These are phyloP conservation scores for Strombidium stylifer DNA, from an alignment of 73 alveolate genomes.

Conservation along the genomic window DNA sequence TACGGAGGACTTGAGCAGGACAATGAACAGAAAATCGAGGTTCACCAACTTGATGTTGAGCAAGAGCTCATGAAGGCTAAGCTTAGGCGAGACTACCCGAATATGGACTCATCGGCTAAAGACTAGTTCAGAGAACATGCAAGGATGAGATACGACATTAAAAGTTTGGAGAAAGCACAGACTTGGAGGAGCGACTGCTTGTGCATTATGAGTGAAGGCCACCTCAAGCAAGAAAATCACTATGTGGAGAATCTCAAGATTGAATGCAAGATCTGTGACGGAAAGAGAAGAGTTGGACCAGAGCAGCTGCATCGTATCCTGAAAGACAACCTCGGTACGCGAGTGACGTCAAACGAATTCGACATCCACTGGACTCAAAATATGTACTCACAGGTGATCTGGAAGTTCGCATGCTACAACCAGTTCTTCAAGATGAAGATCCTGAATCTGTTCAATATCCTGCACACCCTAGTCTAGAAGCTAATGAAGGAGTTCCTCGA, in stretches of 20 bases:
- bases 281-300: background rate
- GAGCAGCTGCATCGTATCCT: background rate
- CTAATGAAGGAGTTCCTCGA: slow-evolving; percentile 2
- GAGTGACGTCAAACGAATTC: background rate
- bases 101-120: too few species aligned
- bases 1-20: too few species aligned
- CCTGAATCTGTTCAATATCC: background rate
- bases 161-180: too few species aligned
- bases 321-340: background rate
- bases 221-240: too few species aligned
- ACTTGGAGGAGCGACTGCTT: too few species aligned
- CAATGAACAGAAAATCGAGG: too few species aligned
- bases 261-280: slow-evolving; percentile 5
- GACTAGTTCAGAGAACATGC: too few species aligned
- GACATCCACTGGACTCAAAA: slow-evolving; percentile 15
- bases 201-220: too few species aligned
- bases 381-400: background rate
- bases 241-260: background rate
- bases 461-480: background rate
- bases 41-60: too few species aligned
- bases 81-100: too few species aligned
- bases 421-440: background rate
- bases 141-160: too few species aligned
- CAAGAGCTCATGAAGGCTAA: too few species aligned
- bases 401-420: slow-evolving; percentile 3